Conservation (phyloP, 306 rosid species). For the Dalbergia cochinchinensis region DNA sequence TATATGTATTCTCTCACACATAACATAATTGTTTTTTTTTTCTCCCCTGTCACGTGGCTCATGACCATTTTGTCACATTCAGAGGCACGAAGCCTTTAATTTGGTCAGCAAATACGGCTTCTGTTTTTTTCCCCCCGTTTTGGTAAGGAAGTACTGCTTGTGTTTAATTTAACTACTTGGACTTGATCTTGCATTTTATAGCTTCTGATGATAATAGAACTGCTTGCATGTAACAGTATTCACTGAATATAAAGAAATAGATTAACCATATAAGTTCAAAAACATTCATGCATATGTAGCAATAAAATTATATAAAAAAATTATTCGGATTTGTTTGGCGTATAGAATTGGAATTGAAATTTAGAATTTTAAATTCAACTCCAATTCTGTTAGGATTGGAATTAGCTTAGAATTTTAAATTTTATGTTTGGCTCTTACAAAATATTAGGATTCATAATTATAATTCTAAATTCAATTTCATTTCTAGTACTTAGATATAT, state of each 20-base stretch:
- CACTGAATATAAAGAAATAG: neutral
- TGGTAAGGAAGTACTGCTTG: neutral
- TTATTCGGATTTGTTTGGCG: too few species aligned
- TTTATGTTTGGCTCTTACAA: too few species aligned
- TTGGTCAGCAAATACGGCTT: neutral
- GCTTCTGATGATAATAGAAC: neutral
- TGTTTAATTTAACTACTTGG: neutral
- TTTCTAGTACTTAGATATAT: too few species aligned
- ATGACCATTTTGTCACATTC: constrained; percentile 1
- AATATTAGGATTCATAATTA: too few species aligned
- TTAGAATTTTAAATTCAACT: too few species aligned
- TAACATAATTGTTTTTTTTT: neutral
- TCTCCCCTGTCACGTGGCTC: constrained; percentile 44
- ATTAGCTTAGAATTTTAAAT: too few species aligned
- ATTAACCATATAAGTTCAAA: neutral
- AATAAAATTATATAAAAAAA: neutral
- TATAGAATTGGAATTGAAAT: too few species aligned
- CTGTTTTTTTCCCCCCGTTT: neutral
- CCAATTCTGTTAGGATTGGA: too few species aligned
- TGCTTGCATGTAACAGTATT: neutral
- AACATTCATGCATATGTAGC: neutral
- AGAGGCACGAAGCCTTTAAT: constrained; percentile 34
- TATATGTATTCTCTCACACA: neutral
- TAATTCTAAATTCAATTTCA: too few species aligned
- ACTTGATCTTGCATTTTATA: constrained; percentile 23